phyloP scores from a whole-genome alignment of 768 basidiomycete species.

The Stropharia rugosoannulata region DNA sequence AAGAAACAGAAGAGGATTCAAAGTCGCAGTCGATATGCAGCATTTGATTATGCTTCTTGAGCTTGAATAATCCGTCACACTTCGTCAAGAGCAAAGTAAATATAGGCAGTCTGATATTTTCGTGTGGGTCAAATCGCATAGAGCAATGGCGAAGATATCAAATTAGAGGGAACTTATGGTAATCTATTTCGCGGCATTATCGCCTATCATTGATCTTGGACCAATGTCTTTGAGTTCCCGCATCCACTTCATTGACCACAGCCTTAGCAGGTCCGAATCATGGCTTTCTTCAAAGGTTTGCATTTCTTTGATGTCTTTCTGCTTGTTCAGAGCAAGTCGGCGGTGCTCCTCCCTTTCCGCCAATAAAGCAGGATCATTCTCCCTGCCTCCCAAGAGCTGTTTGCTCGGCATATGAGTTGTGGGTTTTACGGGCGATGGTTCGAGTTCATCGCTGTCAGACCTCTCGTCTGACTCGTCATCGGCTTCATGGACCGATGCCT shows the following conservation, averaged over 20 bases:
- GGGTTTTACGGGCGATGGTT: background rate
- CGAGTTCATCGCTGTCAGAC: background rate
- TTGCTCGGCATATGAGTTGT: background rate
- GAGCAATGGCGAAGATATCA: no score
- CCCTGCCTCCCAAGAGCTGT: slow-evolving; percentile 1
- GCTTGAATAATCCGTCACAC: no score
- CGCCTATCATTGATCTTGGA: no score
- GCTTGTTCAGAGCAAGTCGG: slow-evolving; percentile 7
- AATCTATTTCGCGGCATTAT: no score
- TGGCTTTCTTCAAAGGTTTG: slow-evolving; percentile 26
- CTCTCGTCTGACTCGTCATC: slow-evolving; percentile 1
- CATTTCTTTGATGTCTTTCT: slow-evolving; percentile 19
- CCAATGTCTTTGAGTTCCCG: background rate
- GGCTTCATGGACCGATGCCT: background rate
- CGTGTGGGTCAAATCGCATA: no score
- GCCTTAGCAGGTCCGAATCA: slow-evolving; percentile 21
- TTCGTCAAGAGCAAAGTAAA: no score
- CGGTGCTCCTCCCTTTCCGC: slow-evolving; percentile 10
- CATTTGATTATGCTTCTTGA: no score
- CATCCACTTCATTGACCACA: slow-evolving; percentile 19
- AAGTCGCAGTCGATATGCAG: no score
- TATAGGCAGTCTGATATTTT: no score
- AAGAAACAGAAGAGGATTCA: no score
- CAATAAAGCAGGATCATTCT: slow-evolving; percentile 9
- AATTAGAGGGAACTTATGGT: no score